Base-by-base conservation (phyloP, 345 rosid genomes). In the Eucalyptus tenuipes region DNA sequence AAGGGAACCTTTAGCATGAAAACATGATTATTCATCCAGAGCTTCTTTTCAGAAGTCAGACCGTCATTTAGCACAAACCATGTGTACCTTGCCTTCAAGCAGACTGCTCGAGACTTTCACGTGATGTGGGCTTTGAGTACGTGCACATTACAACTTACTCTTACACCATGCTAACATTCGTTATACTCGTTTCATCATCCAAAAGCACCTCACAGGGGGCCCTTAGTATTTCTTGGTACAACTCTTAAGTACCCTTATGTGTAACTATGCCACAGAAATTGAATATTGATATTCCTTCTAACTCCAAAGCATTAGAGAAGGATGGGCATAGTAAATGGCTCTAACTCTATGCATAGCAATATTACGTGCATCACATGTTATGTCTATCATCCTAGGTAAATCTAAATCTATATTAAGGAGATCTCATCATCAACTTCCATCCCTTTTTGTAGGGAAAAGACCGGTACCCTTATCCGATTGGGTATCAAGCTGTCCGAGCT, bases 391-490 rank as follows among this genome's bases (percentile, higher is more conserved):
- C 24, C 50, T 81, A 18, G 89, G 86, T 31, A 84, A 90, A 31
- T 81, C 47, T 37, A 53, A 18, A 37, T 75, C 82, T 75, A 75
- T 37, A 37, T 75, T 37, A 10, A 37, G 27, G 25, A 75, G 47
- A 37, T 75, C 82, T 75, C 47, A 75, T 24, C 55, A n/a, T n/a
- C 45, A 40, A 75, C 42, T 40, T 61, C 86, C 50, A 15, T 91
- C 27, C 81, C 81, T 11, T 86, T 88, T 61, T 89, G 84, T 86
- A 97, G 99, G 98, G 99, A 8, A 95, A 95, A 94, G 98, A 94
- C 92, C 97, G 99, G 16, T 95, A 94, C 92, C 99, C 99, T 90
- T 97, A 96, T 93, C 99, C 98, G 14, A 95, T 96, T 91, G 98
- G 99, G 31, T 97, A 94, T 92, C 94, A 84, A 48, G 99, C 98